A percentile compares a stretch with the other conserved stretches of the same genome.
Evolutionary conservation across 2,329 filamentous ascomycete genomes (phyloP).

Genomic region (Mycocentrospora acerina): DNA sequence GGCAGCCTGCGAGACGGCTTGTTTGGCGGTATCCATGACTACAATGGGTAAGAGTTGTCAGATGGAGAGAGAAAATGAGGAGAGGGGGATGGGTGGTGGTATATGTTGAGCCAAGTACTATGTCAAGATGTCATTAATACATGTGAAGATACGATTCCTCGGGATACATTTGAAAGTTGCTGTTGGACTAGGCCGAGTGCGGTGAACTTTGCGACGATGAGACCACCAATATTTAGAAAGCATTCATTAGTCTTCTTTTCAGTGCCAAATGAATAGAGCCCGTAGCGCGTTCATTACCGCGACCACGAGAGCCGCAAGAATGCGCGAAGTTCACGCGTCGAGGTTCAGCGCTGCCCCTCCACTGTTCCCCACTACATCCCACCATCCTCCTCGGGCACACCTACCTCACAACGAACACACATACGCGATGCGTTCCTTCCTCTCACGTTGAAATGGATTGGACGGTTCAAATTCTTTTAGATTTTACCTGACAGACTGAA

Average conservation of each 20-base stretch:
- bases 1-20: conserved; percentile 14
- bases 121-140: conserved; percentile 3
- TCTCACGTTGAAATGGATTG: conserved; percentile 12
- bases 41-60: not conserved
- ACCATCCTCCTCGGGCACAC: conserved; percentile 29
- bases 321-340: conserved; percentile 3
- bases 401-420: conserved; percentile 17
- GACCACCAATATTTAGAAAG: not conserved
- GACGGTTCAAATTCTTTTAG: not conserved
- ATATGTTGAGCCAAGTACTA: conserved; percentile 1
- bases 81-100: not conserved
- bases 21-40: conserved; percentile 26
- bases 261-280: not conserved
- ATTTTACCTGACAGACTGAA: not conserved
- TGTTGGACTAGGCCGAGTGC: conserved; percentile 10
- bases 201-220: conserved; percentile 14
- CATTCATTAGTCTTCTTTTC: not conserved
- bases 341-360: conserved; percentile 12
- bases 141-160: not conserved
- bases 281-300: not conserved
- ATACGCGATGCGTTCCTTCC: conserved; percentile 6
- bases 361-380: conserved; percentile 21
- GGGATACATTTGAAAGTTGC: not conserved
- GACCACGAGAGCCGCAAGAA: not conserved
- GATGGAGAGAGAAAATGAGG: too few relatives aligned